Evolutionary conservation across 1,284 basidiomycete genomes (phyloP), one percentile per base, ranked within the genome.

Genomic region (Ceratobasidium sp.): DNA sequence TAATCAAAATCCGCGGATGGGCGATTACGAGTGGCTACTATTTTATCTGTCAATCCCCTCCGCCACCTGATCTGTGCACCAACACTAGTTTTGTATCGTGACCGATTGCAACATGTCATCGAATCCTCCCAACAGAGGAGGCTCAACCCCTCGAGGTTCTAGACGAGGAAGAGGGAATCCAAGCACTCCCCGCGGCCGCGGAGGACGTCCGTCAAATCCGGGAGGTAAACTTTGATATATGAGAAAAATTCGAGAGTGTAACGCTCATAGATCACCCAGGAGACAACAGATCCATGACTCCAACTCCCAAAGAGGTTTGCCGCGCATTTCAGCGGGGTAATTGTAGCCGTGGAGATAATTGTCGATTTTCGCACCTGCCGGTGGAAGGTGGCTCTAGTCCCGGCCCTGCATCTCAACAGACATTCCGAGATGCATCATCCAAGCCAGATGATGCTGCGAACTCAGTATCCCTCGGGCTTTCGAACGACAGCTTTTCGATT

Each of bases 1-100:
- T 58, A 49, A 23, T 69, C 15, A 69, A 20, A 26, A 26, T 69
- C 67, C 67, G 67, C 33, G 67, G 67, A 53, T 39, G 67, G 67
- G 67, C 67, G 46, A 39, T 51, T 69, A 69, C 46, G 42, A 28
- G 67, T 69, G 67, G 67, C 67, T 69, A 69, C n/a, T 28, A 28
- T 28, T 51, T 26, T 13, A 26, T 28, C 13, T 53, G 18, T 28
- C 46, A 49, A 49, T 49, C 46, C 46, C 46, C 46, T 49, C 46
- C 46, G n/a, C 44, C 46, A 51, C 67, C 53, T 69, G 13, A 15
- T 49, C 49, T 58, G n/a, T 33, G 10, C 56, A 33, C 23, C 56
- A 23, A 58, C n/a, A 33, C n/a, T 33, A 23, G 28, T 33, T 23
- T 4, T 58, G 12, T 58, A 58, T 33, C 28, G 23, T 23, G 56